Percentiles rank a stretch among this genome's conserved stretches.
Evolutionary conservation across 257 asterid genomes (phyloP).

Genomic region (Nicotiana tomentosiformis): DNA sequence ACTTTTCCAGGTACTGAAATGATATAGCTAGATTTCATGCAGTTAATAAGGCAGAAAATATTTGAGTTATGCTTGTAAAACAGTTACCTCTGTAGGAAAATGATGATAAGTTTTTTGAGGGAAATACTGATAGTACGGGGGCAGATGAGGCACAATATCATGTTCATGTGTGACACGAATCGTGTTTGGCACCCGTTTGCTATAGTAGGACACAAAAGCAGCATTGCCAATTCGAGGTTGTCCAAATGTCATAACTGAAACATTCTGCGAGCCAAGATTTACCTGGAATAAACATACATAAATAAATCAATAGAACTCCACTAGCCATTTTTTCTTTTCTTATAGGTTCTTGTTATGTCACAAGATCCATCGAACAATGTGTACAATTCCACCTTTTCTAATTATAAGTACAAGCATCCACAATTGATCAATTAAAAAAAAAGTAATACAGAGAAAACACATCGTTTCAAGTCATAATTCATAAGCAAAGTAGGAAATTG

Average conservation of each 20-base stretch:
- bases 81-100: slow-evolving; percentile 85
- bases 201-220: slow-evolving; percentile 67
- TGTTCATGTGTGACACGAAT: slow-evolving; percentile 76
- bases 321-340: background rate
- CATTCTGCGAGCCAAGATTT: slow-evolving; percentile 45
- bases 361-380: background rate
- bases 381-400: background rate
- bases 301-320: background rate
- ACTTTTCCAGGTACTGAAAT: slow-evolving; percentile 2
- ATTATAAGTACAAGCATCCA: background rate
- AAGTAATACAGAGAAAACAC: background rate
- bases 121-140: slow-evolving; percentile 67
- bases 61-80: background rate
- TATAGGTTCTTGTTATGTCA: background rate
- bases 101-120: slow-evolving; percentile 87
- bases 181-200: slow-evolving; percentile 61
- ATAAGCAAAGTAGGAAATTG: background rate
- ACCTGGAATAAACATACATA: slow-evolving; percentile 41
- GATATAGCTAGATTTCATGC: background rate
- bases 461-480: background rate
- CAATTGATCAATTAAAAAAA: background rate
- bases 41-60: background rate
- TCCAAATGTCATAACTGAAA: slow-evolving; percentile 88
- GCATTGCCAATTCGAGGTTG: slow-evolving; percentile 97
- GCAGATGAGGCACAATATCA: slow-evolving; percentile 97